A percentile compares a stretch with the other conserved stretches of the same genome.
Evolutionary conservation across 1,284 basidiomycete genomes (phyloP).

Genomic region (Gomphus bonarii): DNA sequence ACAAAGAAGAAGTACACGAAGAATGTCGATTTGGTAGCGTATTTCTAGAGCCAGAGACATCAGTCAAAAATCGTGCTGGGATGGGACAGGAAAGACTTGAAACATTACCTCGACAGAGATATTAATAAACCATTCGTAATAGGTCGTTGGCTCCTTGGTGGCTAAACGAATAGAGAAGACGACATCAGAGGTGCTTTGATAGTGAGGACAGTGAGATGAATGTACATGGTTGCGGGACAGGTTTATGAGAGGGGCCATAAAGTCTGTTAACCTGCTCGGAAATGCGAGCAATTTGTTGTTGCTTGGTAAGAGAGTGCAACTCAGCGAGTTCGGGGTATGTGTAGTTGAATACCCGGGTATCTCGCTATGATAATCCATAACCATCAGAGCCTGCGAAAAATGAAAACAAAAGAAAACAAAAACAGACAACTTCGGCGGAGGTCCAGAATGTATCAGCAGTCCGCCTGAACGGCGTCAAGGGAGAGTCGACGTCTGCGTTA

Average conservation of each 20-base stretch:
- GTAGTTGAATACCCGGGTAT: neutral
- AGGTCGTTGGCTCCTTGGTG: neutral
- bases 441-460: neutral
- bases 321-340: neutral
- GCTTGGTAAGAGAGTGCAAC: neutral
- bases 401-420: neutral
- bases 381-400: no score
- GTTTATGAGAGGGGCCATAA: neutral
- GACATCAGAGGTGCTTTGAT: neutral
- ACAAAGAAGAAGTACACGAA: conserved; percentile 10
- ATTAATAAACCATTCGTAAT: conserved; percentile 9
- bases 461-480: conserved; percentile 2
- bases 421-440: neutral
- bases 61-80: neutral
- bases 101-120: neutral
- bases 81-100: neutral
- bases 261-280: neutral
- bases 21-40: conserved; percentile 5
- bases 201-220: no score
- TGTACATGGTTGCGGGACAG: neutral
- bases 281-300: neutral
- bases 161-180: neutral
- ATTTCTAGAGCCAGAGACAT: conserved; percentile 2
- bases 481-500: neutral
- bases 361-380: neutral